Base-by-base conservation (phyloP, 1,139 yeast species). In the Magnusiomyces magnusii region DNA sequence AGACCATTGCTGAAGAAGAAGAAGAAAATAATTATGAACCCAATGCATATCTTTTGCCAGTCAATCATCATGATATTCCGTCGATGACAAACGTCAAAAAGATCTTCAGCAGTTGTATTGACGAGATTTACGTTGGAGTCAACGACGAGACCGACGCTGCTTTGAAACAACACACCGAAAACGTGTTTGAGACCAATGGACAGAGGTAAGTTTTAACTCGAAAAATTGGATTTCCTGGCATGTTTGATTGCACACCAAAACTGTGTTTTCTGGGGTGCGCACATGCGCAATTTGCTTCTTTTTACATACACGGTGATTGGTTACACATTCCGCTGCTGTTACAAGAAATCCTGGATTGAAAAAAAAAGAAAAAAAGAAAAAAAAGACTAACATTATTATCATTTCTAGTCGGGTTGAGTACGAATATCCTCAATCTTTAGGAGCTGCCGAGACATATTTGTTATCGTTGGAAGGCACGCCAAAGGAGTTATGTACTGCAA, bases 131-230 rank as follows among this genome's bases (percentile, higher is more conserved):
- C 36, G 28, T 51, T 19, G 54, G 54, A 24, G 31, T 34, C 17
- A 5, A 25, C n/a, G 53, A 51, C 27, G 54, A 51, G 21, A 51
- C 47, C 19, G 54, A 51, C 23, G 47, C n/a, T 17, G n/a, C 19
- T 23, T 36, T 51, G 31, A 51, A 51, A 39, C 54, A 51, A 39
- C 54, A 51, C 21, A 39, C 54, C 9, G 54, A 51, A 13, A 34
- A 34, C 2, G 27, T 51, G 2, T 51, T 51, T 39, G 17, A 21
- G 2, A 39, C 36, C 15, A 34, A 51, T 13, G 23, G 34, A 7
- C 54, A 51, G 23, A 36, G 28, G 54, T 51, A 51, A 36, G 47
- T 44, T 44, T 24, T 23, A 24, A 24, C 25, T 15, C 13, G 31
- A 34, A 24, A 47, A 24, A 17, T 44, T 24, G 21, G 24, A 44